Evolutionary conservation across 2,329 filamentous ascomycete genomes (phyloP).

Genomic region (Penicillium sp.): DNA sequence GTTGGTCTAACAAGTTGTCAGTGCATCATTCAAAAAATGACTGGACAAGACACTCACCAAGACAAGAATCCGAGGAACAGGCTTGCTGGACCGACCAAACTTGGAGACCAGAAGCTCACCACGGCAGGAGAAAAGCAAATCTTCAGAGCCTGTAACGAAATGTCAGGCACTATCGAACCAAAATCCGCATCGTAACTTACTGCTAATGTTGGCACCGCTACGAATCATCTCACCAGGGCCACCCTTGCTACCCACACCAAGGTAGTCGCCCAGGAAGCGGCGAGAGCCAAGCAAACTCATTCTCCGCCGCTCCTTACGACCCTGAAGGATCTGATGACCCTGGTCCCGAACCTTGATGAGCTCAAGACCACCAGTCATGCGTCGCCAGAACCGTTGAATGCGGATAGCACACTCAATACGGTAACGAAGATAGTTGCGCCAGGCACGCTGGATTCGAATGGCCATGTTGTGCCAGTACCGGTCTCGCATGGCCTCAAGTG

Average conservation of each 20-base stretch:
- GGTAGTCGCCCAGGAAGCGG: slow-evolving; percentile 91
- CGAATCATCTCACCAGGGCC: slow-evolving; percentile 82
- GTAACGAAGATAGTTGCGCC: slow-evolving; percentile 94
- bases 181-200: slow-evolving; percentile 45
- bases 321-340: slow-evolving; percentile 77
- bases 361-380: slow-evolving; percentile 86
- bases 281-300: slow-evolving; percentile 91
- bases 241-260: slow-evolving; percentile 78
- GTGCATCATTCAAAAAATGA: slow-evolving; percentile 1
- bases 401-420: slow-evolving; percentile 87
- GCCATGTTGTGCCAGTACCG: slow-evolving; percentile 99
- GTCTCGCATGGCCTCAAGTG: slow-evolving; percentile 95
- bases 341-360: slow-evolving; percentile 86
- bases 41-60: slow-evolving; percentile 50
- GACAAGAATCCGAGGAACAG: slow-evolving; percentile 79
- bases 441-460: slow-evolving; percentile 93
- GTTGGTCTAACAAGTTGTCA: slow-evolving; percentile 57
- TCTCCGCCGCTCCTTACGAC: slow-evolving; percentile 85
- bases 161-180: background rate
- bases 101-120: slow-evolving; percentile 90
- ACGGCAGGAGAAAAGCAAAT: slow-evolving; percentile 83
- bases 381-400: slow-evolving; percentile 94
- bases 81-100: slow-evolving; percentile 93
- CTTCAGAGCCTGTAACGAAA: slow-evolving; percentile 55
- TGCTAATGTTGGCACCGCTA: slow-evolving; percentile 68